A percentile compares a stretch with the other conserved stretches of the same genome.
Conservation (phyloP, 2,329 filamentous ascomycete genomes). For the Fusarium verticillioides region DNA sequence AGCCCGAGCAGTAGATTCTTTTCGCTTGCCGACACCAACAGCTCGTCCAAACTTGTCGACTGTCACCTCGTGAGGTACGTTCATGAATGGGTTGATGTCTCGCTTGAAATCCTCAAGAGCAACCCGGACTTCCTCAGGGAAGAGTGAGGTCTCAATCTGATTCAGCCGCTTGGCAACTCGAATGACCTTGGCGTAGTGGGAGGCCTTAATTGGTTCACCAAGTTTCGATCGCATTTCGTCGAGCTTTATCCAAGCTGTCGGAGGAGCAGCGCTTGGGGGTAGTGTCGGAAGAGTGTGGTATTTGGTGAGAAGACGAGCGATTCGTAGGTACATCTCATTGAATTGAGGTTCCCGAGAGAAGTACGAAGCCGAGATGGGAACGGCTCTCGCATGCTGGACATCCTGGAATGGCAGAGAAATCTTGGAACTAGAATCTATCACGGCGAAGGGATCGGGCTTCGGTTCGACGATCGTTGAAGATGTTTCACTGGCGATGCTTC, state of each 20-base stretch:
- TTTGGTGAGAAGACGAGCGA: conserved; percentile 77
- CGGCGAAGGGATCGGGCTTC: conserved; percentile 24
- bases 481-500: conserved; percentile 43
- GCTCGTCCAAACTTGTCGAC: conserved; percentile 84
- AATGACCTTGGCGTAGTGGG: conserved; percentile 83
- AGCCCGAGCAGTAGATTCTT: conserved; percentile 85
- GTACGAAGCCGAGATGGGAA: conserved; percentile 92
- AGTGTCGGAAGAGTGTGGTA: conserved; percentile 79
- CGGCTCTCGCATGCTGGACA: conserved; percentile 71
- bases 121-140: conserved; percentile 74
- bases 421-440: conserved; percentile 32
- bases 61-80: conserved; percentile 68
- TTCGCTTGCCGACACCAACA: conserved; percentile 84
- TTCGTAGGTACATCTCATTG: conserved; percentile 82
- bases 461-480: conserved; percentile 19
- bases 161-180: conserved; percentile 83
- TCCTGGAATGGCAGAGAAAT: conserved; percentile 47
- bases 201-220: conserved; percentile 77
- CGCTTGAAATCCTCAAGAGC: conserved; percentile 78
- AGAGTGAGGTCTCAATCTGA: conserved; percentile 81
- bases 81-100: conserved; percentile 76
- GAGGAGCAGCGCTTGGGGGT: conserved; percentile 72
- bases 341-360: conserved; percentile 89
- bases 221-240: conserved; percentile 77
- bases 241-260: conserved; percentile 83